These are phyloP conservation scores for Pleurotus tuber-regium DNA, from an alignment of 768 basidiomycete species.

Conservation along the genomic window DNA sequence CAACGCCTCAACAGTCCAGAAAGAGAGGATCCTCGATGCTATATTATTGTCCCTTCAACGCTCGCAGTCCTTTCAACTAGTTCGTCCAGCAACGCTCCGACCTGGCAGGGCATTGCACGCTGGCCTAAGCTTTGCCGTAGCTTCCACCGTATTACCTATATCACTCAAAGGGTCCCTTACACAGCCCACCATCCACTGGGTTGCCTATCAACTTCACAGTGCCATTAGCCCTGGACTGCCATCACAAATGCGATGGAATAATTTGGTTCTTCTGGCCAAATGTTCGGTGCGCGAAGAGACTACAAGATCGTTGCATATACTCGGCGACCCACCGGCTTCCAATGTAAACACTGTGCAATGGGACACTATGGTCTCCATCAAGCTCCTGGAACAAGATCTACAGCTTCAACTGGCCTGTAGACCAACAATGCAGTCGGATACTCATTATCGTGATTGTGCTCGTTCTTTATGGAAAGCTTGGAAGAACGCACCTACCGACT, in stretches of 20 bases:
- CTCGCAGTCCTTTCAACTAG: no score
- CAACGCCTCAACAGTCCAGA: constrained; percentile 23
- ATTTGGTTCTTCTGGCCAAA: constrained; percentile 37
- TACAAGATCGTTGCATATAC: neutral
- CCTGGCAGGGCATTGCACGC: constrained; percentile 8
- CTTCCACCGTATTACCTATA: constrained; percentile 23
- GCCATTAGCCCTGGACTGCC: constrained; percentile 29
- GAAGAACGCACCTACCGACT: constrained; percentile 20
- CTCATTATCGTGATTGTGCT: constrained; percentile 19
- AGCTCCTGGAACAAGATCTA: neutral
- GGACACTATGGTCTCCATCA: neutral
- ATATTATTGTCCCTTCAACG: constrained; percentile 30
- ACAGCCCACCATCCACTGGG: neutral
- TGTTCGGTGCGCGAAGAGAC: constrained; percentile 14
- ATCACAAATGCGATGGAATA: constrained; percentile 38
- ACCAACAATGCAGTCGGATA: neutral
- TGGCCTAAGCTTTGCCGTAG: constrained; percentile 21
- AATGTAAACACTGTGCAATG: neutral
- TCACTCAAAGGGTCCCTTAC: neutral
- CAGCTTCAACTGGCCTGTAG: neutral
- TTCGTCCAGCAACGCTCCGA: neutral
- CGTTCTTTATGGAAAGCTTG: constrained; percentile 42
- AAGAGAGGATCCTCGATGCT: constrained; percentile 32
- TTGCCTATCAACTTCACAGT: neutral
- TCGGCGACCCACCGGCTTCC: neutral